Percentiles rank a stretch among this genome's conserved stretches.
phyloP scores from a whole-genome alignment of 495 filamentous ascomycete genomes.

The Tuber melanosporum region DNA sequence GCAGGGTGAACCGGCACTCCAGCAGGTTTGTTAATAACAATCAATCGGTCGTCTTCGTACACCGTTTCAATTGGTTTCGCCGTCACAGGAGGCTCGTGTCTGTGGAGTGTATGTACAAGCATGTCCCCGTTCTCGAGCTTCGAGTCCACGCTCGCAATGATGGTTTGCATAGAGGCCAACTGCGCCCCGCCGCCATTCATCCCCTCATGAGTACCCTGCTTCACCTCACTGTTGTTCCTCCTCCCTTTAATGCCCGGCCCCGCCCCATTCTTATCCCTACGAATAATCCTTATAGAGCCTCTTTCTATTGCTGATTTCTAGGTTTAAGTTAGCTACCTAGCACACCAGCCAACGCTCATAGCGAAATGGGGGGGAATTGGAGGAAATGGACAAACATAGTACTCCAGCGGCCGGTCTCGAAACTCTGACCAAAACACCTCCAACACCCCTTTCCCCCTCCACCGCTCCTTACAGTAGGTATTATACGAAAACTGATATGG shows the following conservation, averaged over 20 bases:
- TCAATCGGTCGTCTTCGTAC: conserved; percentile 82
- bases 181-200: conserved; percentile 60
- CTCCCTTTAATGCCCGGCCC: conserved; percentile 44
- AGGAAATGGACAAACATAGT: conserved; percentile 57
- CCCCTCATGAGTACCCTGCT: too few relatives aligned
- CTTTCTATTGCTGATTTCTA: conserved; percentile 71
- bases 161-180: conserved; percentile 28
- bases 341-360: not conserved
- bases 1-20: conserved; percentile 92
- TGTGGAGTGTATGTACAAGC: conserved; percentile 87
- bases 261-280: not conserved
- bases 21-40: conserved; percentile 94
- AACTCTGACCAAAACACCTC: conserved; percentile 83
- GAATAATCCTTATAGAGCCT: conserved; percentile 47
- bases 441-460: conserved; percentile 66
- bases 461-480: conserved; percentile 83
- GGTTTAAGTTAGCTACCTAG: conserved; percentile 16
- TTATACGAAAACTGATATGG: conserved; percentile 95
- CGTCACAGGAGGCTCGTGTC: conserved; percentile 89
- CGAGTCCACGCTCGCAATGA: conserved; percentile 43
- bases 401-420: conserved; percentile 74
- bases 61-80: conserved; percentile 71
- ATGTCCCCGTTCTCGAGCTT: conserved; percentile 73
- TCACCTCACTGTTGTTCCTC: conserved; percentile 60
- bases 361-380: conserved; percentile 2